A percentile compares a stretch with the other conserved stretches of the same genome.
phyloP scores from a whole-genome alignment of 2,329 filamentous ascomycete genomes.

The Fulvia fulva region DNA sequence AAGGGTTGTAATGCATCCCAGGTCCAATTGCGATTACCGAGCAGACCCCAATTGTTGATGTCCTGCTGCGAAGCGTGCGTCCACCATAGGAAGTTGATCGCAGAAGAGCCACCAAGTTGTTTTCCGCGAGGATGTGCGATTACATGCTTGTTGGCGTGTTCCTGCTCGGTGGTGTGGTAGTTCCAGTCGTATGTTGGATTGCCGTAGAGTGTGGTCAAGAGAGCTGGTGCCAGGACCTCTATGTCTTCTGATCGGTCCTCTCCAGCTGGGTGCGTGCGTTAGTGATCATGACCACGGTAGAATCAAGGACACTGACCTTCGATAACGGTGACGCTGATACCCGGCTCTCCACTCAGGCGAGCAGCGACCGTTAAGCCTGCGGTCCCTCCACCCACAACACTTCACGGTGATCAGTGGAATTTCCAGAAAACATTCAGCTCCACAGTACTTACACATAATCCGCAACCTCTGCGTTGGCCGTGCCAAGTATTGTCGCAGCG shows the following conservation, averaged over 20 bases:
- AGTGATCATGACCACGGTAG: background rate
- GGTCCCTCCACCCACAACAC: constrained; percentile 29
- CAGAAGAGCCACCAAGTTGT: constrained; percentile 37
- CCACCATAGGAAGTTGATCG: constrained; percentile 34
- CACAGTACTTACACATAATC: constrained; percentile 8
- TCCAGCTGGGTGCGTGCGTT: background rate
- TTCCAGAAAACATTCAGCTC: background rate
- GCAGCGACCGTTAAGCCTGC: constrained; percentile 26
- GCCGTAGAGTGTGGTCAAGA: constrained; percentile 13
- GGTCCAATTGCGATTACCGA: constrained; percentile 37
- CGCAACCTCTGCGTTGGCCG: background rate
- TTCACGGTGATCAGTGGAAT: background rate
- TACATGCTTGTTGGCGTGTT: constrained; percentile 4
- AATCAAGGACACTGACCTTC: constrained; percentile 22
- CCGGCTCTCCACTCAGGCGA: constrained; percentile 24
- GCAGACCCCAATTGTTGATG: constrained; percentile 33
- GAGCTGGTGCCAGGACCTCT: constrained; percentile 14
- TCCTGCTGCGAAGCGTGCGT: constrained; percentile 15
- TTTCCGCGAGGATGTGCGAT: constrained; percentile 29
- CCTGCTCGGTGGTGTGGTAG: constrained; percentile 14
- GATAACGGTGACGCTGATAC: constrained; percentile 28
- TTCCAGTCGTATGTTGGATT: constrained; percentile 19
- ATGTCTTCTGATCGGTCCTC: constrained; percentile 11
- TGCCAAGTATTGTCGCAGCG: background rate
- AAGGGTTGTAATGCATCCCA: constrained; percentile 15